Evolutionary conservation across 306 rosid genomes (phyloP).

Genomic region (Prosopis cineraria): DNA sequence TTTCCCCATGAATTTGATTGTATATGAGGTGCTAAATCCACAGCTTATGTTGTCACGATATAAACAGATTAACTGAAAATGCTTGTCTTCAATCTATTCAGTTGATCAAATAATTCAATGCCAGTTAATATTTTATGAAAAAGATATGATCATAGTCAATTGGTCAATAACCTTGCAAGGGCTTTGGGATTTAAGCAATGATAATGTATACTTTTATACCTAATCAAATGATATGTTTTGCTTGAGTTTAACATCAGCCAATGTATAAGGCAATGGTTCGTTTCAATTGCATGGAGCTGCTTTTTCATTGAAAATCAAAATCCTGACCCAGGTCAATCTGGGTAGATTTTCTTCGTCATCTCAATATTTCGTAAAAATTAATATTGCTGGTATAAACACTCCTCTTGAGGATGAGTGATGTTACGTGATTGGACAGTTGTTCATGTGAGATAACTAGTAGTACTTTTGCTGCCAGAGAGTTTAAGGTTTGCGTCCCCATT

Average conservation of each 20-base stretch:
- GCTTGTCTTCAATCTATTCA: background rate
- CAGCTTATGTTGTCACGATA: constrained; percentile 14
- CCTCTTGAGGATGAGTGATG: background rate
- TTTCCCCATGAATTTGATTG: constrained; percentile 13
- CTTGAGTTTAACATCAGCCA: constrained; percentile 17
- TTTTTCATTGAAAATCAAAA: background rate
- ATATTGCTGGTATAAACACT: background rate
- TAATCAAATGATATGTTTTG: background rate
- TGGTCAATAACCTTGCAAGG: constrained; percentile 11
- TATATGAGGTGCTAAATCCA: constrained; percentile 24
- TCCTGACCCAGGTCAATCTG: background rate
- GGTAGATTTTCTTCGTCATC: background rate
- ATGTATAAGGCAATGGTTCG: constrained; percentile 13
- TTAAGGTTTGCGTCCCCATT: background rate
- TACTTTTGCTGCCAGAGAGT: background rate
- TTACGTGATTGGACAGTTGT: background rate
- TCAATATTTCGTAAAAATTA: background rate
- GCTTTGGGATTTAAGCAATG: constrained; percentile 18
- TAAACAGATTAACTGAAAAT: constrained; percentile 30
- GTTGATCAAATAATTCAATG: background rate
- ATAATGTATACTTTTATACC: background rate
- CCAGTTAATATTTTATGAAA: background rate
- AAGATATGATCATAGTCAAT: background rate
- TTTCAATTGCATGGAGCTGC: background rate
- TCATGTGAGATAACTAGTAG: background rate